Evolutionary conservation across 768 basidiomycete species (phyloP), one percentile per base, ranked within the genome.

Genomic region (Gyrodon lividus): DNA sequence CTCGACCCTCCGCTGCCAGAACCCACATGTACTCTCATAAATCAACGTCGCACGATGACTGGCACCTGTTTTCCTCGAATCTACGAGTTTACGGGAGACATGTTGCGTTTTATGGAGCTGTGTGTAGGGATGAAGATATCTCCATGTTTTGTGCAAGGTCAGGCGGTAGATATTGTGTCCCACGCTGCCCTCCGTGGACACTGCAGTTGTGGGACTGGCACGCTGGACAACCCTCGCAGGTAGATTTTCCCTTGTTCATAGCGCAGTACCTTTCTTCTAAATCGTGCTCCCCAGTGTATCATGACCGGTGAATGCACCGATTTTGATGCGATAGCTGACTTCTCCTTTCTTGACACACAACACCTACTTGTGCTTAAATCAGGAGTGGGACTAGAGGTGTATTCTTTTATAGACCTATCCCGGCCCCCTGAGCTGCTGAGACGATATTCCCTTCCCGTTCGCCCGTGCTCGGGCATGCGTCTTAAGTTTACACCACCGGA

Each of bases 161-260:
- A 6, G 12, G 30, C 8, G 30, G 12, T 9, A 12, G 3, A 30
- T 9, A 12, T 30, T 30, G 30, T 30, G 30, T 12, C 30, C 30
- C 7, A 40, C 37, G 37, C 37, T 6, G 8, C 20, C 43, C 19
- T 34, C 19, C 17, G 35, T 51, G 34, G 50, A 46, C 16, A 16
- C 20, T 51, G 13, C 50, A 51, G 12, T 14, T 51, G 7, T 51
- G 50, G 50, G 37, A 51, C 34, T 47, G 50, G 50, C 17, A 47
- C 17, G 19, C 5, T 46, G 43, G 14, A 46, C n/a, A 16, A 48
- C 34, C 16, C 24, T 44, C 24, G 24, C 19, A 28, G 50, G 44
- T 33, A 51, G 30, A 13, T 30, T 10, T 12, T 3, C 30, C 10
- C 30, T 30, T 30, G 10, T 30, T 6, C 30, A 30, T 9, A 30